These are phyloP conservation scores for Botrytis fragariae DNA, from an alignment of 2,329 filamentous ascomycete genomes.

Conservation along the genomic window DNA sequence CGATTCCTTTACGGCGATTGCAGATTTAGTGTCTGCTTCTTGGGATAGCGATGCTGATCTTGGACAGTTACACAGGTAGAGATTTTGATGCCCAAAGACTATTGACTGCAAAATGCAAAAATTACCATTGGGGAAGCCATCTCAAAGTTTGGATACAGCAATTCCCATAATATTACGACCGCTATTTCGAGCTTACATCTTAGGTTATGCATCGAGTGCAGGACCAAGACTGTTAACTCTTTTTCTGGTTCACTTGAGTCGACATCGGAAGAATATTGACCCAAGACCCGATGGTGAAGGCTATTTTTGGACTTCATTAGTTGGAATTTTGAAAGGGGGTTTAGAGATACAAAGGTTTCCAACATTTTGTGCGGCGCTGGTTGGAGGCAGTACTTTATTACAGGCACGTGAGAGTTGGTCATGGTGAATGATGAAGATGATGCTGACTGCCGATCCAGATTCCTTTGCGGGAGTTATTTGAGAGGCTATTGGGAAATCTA, in stretches of 20 bases:
- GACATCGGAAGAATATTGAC: constrained; percentile 32
- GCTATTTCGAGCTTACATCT: constrained; percentile 56
- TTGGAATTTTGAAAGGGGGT: constrained; percentile 49
- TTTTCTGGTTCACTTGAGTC: constrained; percentile 49
- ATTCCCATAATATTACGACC: constrained; percentile 54
- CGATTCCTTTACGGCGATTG: not conserved
- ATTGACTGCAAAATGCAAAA: not conserved
- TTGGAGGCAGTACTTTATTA: constrained; percentile 60
- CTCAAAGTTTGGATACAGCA: constrained; percentile 34
- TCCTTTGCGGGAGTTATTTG: constrained; percentile 37
- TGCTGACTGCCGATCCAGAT: constrained; percentile 32
- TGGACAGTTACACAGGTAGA: not conserved
- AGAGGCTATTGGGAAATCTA: constrained; percentile 30
- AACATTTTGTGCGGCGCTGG: constrained; percentile 59
- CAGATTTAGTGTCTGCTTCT: constrained; percentile 3
- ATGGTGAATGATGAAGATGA: not conserved
- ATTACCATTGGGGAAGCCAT: constrained; percentile 8
- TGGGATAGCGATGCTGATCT: not conserved
- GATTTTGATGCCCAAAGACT: not conserved
- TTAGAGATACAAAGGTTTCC: constrained; percentile 58
- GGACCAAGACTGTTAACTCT: constrained; percentile 55
- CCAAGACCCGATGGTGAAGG: constrained; percentile 32
- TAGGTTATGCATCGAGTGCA: constrained; percentile 60
- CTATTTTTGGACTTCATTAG: constrained; percentile 37
- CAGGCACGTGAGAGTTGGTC: constrained; percentile 45